Base-by-base conservation (phyloP, 1,284 basidiomycete genomes). In the Cutaneotrichosporon sp. region DNA sequence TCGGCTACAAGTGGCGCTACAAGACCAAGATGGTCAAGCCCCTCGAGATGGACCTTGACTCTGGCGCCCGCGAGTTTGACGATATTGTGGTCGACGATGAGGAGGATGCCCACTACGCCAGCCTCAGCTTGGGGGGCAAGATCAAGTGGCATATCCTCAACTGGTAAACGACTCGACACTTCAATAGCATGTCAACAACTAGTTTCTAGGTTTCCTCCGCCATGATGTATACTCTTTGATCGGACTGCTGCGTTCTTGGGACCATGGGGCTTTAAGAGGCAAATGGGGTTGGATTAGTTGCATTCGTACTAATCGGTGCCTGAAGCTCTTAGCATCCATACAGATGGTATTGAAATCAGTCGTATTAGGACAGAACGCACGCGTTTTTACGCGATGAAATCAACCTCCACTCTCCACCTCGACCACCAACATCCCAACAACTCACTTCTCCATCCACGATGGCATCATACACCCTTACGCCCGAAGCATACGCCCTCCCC, bases 1-100 rank as follows among this genome's bases (percentile, higher is more conserved):
- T 81, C 10, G 84, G 84, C 2, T 89, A 87, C 81, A 89, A 88
- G 71, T 26, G 87, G 14, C 69, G 80, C 55, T 85, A 83, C 73
- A 82, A 81, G 68, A 87, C 87, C 1, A 82, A 74, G 60, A 72
- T 83, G 22, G 85, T 89, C 70, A 81, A 82, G 1, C 71, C 82
- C 4, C 75, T 81, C 30, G 82, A 87, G 64, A 86, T 90, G 65
- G 89, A 90, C 72, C 82, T 90, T 38, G 74, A 85, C 46, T 85
- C 85, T 16, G 89, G 88, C 32, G 82, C 86, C 47, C 81, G 84
- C 55, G 85, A 86, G 72, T 88, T 90, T 65, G 84, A 88, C 68
- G 88, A 89, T 64, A 85, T 88, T 68, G 86, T 89, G 70, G 49
- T 60, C 22, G 73, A 73, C 34, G 72, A 72, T 40, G 72, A 73